These are phyloP conservation scores for Eimeria falciformis DNA, from an alignment of 169 alveolate species.

Conservation along the genomic window DNA sequence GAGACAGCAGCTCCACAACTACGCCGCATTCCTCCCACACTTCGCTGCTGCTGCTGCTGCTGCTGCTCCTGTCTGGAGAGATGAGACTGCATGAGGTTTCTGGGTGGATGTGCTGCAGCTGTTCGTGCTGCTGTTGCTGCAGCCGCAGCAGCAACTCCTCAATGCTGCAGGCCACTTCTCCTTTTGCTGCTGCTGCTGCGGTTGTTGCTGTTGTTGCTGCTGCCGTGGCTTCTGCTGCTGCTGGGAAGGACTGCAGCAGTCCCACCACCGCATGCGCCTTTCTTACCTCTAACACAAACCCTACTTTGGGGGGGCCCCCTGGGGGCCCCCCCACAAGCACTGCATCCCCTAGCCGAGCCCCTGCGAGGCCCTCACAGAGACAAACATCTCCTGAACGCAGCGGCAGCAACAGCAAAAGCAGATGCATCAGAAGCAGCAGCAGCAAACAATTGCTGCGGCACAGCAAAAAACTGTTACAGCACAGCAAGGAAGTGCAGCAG, in stretches of 20 bases:
- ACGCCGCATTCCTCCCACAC: background rate
- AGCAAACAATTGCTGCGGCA: background rate
- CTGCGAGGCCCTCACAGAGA: conserved; percentile 2
- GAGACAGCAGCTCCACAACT: background rate
- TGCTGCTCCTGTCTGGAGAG: background rate
- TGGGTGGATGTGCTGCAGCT: background rate
- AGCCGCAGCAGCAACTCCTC: background rate
- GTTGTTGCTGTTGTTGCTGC: background rate
- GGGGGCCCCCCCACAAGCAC: background rate
- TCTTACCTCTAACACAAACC: background rate
- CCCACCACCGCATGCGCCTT: background rate
- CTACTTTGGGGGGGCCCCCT: background rate
- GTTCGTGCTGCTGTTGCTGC: background rate
- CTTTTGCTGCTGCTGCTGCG: background rate
- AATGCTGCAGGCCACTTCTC: background rate
- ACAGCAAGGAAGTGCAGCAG: background rate
- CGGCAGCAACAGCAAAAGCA: background rate
- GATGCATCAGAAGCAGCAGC: background rate
- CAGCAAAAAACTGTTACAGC: background rate
- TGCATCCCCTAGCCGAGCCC: conserved; percentile 5
- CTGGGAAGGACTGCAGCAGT: background rate
- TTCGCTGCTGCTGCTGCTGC: background rate
- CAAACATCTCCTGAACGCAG: background rate
- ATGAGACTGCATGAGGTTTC: background rate
- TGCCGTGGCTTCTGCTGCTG: background rate